Evolutionary conservation across 306 rosid genomes (phyloP).

Genomic region (Cucumis cinereus): DNA sequence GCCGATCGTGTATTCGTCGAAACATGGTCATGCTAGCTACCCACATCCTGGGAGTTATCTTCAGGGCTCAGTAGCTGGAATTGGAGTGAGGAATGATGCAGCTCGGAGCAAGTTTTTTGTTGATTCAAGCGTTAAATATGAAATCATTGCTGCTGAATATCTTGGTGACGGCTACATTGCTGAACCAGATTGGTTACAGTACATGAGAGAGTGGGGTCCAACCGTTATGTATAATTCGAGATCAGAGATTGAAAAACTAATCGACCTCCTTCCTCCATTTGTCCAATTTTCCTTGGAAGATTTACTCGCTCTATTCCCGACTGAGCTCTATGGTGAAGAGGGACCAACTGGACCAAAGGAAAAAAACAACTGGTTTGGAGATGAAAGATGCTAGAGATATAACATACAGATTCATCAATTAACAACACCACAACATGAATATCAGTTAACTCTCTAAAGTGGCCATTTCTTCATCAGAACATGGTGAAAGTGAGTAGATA

Average conservation of each 20-base stretch:
- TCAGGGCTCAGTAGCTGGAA: slow-evolving; percentile 69
- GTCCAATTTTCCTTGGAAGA: slow-evolving; percentile 77
- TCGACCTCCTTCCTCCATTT: slow-evolving; percentile 60
- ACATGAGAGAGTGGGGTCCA: slow-evolving; percentile 99
- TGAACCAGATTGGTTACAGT: slow-evolving; percentile 91
- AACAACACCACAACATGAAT: not conserved
- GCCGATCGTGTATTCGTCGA: slow-evolving; percentile 75
- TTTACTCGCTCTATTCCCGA: slow-evolving; percentile 65
- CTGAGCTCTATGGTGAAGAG: slow-evolving; percentile 81
- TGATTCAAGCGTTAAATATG: slow-evolving; percentile 60
- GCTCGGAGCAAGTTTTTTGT: slow-evolving; percentile 50
- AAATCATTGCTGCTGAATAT: slow-evolving; percentile 77
- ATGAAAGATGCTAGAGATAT: slow-evolving; percentile 44
- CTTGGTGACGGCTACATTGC: slow-evolving; percentile 49
- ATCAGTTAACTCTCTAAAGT: not conserved
- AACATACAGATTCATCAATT: not conserved
- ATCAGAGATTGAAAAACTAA: slow-evolving; percentile 55
- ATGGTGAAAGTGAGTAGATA: slow-evolving; percentile 2
- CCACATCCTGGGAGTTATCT: slow-evolving; percentile 73
- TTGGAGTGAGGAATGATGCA: slow-evolving; percentile 68
- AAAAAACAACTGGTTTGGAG: slow-evolving; percentile 81
- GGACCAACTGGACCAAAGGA: slow-evolving; percentile 98
- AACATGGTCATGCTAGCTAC: slow-evolving; percentile 78
- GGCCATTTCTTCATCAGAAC: not conserved
- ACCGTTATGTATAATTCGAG: slow-evolving; percentile 50